A percentile compares a stretch with the other conserved stretches of the same genome.
These are phyloP conservation scores for Tubosaeta sp. DNA, from an alignment of 768 basidiomycete genomes.

Conservation along the genomic window DNA sequence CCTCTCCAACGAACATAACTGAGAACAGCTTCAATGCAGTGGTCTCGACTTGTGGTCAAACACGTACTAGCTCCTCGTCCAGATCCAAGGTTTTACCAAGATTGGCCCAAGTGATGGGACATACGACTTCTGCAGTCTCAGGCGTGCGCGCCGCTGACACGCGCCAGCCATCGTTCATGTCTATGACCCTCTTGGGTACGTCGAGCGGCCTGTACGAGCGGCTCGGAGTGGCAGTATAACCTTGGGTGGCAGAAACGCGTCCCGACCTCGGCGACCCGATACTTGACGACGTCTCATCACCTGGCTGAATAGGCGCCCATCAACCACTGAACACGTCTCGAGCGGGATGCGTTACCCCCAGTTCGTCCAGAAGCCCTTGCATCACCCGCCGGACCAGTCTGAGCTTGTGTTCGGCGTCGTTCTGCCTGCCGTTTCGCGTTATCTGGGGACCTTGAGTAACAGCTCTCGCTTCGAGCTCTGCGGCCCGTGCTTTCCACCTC, in stretches of 20 bases:
- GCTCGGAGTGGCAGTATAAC: constrained; percentile 3
- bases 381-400: constrained; percentile 38
- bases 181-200: constrained; percentile 2
- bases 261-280: constrained; percentile 9
- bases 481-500: constrained; percentile 24
- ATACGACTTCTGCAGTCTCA: constrained; percentile 26
- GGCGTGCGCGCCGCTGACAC: constrained; percentile 42
- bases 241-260: not conserved
- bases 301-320: constrained; percentile 13
- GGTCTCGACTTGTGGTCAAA: not conserved
- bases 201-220: constrained; percentile 7
- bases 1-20: constrained; percentile 31
- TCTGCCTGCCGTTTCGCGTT: constrained; percentile 31
- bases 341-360: constrained; percentile 28
- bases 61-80: constrained; percentile 40
- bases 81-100: constrained; percentile 30
- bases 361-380: constrained; percentile 39
- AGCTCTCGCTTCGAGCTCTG: constrained; percentile 35
- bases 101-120: constrained; percentile 28
- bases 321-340: not conserved
- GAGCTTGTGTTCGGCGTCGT: constrained; percentile 29
- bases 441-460: constrained; percentile 24
- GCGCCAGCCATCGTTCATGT: constrained; percentile 31
- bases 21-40: not conserved
- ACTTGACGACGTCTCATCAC: constrained; percentile 14